phyloP scores from a whole-genome alignment of 1,284 basidiomycete species.

The Inonotus hispidus region DNA sequence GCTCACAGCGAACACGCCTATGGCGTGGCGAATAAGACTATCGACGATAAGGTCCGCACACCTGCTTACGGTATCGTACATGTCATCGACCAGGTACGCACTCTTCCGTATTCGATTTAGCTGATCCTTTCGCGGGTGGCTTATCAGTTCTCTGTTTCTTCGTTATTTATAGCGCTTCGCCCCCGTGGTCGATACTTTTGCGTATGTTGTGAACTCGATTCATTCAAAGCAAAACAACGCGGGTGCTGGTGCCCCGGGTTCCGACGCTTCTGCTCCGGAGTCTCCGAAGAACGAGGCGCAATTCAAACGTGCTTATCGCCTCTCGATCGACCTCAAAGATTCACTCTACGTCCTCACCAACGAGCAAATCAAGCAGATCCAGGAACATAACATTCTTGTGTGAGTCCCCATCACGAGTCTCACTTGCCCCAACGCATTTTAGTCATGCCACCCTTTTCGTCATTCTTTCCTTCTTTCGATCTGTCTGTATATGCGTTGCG shows the following conservation, averaged over 20 bases:
- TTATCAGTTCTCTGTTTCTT: constrained; percentile 17
- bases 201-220: constrained; percentile 51
- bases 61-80: constrained; percentile 60
- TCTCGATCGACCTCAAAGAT: constrained; percentile 58
- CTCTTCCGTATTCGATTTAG: constrained; percentile 17
- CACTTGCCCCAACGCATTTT: not conserved
- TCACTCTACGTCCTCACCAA: constrained; percentile 59
- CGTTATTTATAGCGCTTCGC: constrained; percentile 48
- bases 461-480: not conserved
- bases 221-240: constrained; percentile 36
- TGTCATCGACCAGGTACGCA: constrained; percentile 65
- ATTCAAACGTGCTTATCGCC: constrained; percentile 64
- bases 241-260: not conserved
- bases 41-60: constrained; percentile 57
- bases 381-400: constrained; percentile 61
- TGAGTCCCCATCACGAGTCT: constrained; percentile 35
- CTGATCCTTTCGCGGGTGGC: no score
- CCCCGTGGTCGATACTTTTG: constrained; percentile 68
- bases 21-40: constrained; percentile 53
- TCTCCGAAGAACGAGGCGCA: constrained; percentile 43
- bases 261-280: constrained; percentile 22
- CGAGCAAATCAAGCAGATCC: constrained; percentile 66
- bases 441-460: not conserved
- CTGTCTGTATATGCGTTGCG: not conserved
- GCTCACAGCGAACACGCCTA: constrained; percentile 50